Evolutionary conservation across 306 rosid genomes (phyloP), one percentile per base, ranked within the genome.

Genomic region (Prosopis cineraria): DNA sequence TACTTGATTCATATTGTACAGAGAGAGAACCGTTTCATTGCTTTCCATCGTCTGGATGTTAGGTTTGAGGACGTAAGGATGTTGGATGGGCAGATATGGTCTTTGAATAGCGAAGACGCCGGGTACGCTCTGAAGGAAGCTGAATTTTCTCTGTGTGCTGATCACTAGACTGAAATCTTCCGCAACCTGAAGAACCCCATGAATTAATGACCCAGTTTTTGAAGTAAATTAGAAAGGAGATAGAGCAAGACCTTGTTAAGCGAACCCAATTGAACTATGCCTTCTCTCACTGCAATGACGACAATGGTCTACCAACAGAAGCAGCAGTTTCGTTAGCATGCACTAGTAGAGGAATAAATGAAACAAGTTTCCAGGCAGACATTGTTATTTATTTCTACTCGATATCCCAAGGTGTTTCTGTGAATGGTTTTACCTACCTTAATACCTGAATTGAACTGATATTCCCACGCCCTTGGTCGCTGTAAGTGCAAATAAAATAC

Each of bases 391-490:
- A 64, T 20, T 74, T 65, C 52, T 65, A 67, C 37, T n/a, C 65
- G n/a, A 27, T 58, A 58, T 27, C 34, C 36, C 36, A 9, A 58
- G 19, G 36, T 12, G 12, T 56, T 40, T 22, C 25, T 33, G 22
- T 43, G 29, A 84, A 74, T 77, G 40, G 74, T 68, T 52, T 39
- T 56, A 79, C 89, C 74, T 74, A 92, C 97, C 93, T 93, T 93
- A 82, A 94, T 92, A 48, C 98, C 98, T 55, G 97, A 88, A 75
- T 80, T 85, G 88, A 92, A 92, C 75, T 94, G 97, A 87, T 79
- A 80, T 43, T 87, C 92, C 98, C 97, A 94, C 20, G 96, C 97
- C 55, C 85, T 86, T 72, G 98, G 98, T 83, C 89, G 92, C 98
- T 94, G 83, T 50, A 29, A 34, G 34, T 12, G 30, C 9, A 22